A percentile compares a stretch with the other conserved stretches of the same genome.
Evolutionary conservation across 1,284 basidiomycete species (phyloP).

Genomic region (Chiua sp.): DNA sequence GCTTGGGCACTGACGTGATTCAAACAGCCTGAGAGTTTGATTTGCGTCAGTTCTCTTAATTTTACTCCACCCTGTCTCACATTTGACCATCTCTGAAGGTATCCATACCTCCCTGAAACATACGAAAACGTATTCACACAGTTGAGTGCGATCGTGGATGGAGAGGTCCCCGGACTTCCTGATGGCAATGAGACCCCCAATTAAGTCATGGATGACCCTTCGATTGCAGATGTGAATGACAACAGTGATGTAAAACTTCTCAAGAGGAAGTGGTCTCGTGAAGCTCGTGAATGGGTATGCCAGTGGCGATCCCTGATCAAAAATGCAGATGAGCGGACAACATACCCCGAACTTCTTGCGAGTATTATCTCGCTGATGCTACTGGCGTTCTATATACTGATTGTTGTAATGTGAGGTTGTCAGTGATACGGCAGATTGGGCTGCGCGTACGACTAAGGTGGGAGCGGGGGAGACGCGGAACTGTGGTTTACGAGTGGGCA

Average conservation of each 20-base stretch:
- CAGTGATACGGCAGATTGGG: conserved; percentile 89
- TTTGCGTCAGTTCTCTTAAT: too few relatives aligned
- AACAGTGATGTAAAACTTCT: conserved; percentile 17
- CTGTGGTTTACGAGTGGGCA: conserved; percentile 30
- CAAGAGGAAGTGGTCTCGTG: conserved; percentile 33
- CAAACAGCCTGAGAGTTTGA: too few relatives aligned
- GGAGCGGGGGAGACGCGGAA: conserved; percentile 35
- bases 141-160: conserved; percentile 95
- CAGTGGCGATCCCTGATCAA: conserved; percentile 76
- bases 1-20: too few relatives aligned
- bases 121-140: conserved; percentile 98
- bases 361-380: conserved; percentile 27
- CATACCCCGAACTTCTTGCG: conserved; percentile 84
- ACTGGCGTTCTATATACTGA: conserved; percentile 14
- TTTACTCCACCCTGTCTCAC: conserved; percentile 4
- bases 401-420: conserved; percentile 58
- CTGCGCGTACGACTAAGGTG: conserved; percentile 62
- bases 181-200: conserved; percentile 35
- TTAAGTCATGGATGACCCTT: conserved; percentile 11
- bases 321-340: conserved; percentile 79
- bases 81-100: conserved; percentile 42
- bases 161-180: conserved; percentile 89
- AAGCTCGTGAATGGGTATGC: conserved; percentile 67
- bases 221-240: conserved; percentile 39
- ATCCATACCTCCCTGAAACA: conserved; percentile 99